phyloP scores from a whole-genome alignment of 2,329 filamentous ascomycete genomes.

The Bipolaris bicolor region DNA sequence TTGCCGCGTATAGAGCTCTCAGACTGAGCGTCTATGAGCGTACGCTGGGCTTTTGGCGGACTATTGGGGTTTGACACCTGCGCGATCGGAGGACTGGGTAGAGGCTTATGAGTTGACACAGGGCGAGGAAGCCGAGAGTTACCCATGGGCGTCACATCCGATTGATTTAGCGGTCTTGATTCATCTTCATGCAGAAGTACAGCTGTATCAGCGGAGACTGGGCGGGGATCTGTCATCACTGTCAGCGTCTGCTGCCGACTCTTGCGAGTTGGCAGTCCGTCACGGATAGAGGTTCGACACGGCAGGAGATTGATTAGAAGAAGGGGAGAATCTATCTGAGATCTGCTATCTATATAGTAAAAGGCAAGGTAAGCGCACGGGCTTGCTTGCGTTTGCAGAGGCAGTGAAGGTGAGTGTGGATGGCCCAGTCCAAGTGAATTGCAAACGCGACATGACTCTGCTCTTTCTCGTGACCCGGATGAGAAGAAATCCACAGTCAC shows the following conservation, averaged over 20 bases:
- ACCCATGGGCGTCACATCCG: slow-evolving; percentile 10
- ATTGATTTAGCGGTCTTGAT: slow-evolving; percentile 3
- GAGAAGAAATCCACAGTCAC: not conserved
- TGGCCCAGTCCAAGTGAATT: not conserved
- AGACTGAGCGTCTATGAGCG: slow-evolving; percentile 50
- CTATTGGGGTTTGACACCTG: slow-evolving; percentile 39
- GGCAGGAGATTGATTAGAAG: not conserved
- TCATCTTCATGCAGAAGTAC: slow-evolving; percentile 16
- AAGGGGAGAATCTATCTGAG: not conserved
- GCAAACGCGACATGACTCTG: slow-evolving; percentile 1
- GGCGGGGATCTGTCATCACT: slow-evolving; percentile 9
- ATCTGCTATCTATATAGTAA: slow-evolving; percentile 5
- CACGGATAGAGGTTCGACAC: not conserved
- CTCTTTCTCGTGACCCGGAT: not conserved
- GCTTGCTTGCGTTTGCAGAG: not conserved
- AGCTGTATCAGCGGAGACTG: slow-evolving; percentile 14
- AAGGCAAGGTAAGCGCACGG: slow-evolving; percentile 3
- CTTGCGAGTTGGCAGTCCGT: slow-evolving; percentile 12
- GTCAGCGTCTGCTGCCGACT: slow-evolving; percentile 7
- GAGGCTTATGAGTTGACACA: slow-evolving; percentile 43
- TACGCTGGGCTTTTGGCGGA: slow-evolving; percentile 46
- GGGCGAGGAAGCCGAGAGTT: slow-evolving; percentile 42
- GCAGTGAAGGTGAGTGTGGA: slow-evolving; percentile 19
- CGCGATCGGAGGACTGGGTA: slow-evolving; percentile 48
- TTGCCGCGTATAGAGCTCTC: slow-evolving; percentile 33